Conservation (phyloP, 768 basidiomycete genomes). For the Agrocybe praecox region DNA sequence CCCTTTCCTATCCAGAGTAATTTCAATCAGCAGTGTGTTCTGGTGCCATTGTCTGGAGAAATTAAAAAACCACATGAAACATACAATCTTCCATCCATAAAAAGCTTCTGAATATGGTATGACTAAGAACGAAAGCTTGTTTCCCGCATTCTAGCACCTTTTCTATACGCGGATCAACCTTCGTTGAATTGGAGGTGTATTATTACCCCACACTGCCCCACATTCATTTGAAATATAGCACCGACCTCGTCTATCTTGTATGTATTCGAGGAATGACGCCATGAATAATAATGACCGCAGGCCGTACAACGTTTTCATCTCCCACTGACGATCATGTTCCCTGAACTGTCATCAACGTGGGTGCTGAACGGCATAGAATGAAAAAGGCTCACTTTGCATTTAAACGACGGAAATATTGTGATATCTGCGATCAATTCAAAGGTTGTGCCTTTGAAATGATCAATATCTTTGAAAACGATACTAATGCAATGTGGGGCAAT, state of each 20-base stretch:
- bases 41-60: not conserved
- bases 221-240: not conserved
- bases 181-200: not conserved
- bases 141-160: not conserved
- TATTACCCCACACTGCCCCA: not conserved
- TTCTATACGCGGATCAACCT: not conserved
- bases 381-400: not conserved
- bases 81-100: not conserved
- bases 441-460: too few relatives aligned
- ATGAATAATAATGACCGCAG: not conserved
- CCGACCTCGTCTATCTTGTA: not conserved
- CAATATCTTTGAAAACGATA: too few relatives aligned
- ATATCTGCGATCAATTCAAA: too few relatives aligned
- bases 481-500: too few relatives aligned
- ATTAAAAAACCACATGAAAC: not conserved
- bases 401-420: not conserved
- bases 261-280: not conserved
- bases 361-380: not conserved
- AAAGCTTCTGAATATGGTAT: not conserved
- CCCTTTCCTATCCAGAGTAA: not conserved
- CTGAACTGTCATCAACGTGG: not conserved
- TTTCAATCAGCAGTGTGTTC: not conserved
- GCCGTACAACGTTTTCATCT: not conserved
- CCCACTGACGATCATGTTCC: not conserved
- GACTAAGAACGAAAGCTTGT: not conserved